Conservation (phyloP, 345 rosid species). For the Eucalyptus guilfoylei region DNA sequence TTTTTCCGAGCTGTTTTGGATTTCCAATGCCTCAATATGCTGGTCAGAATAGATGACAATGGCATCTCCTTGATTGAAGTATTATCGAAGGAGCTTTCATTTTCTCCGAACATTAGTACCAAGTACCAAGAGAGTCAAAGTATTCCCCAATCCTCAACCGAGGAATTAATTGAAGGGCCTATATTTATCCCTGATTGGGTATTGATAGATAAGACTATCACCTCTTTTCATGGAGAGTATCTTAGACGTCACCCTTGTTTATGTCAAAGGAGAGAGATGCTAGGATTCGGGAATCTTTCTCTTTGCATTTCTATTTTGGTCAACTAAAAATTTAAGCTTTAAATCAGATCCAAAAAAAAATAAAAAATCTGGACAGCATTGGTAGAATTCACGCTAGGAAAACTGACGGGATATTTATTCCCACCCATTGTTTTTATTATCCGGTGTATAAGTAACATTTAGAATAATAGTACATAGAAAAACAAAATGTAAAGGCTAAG, state of each 20-base stretch:
- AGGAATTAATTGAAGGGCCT: neutral
- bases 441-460: neutral
- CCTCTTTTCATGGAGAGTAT: neutral
- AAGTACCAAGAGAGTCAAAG: neutral
- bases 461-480: neutral
- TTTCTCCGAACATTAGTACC: neutral
- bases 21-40: neutral
- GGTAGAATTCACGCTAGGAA: neutral
- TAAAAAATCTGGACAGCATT: neutral
- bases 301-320: neutral
- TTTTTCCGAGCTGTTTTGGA: neutral
- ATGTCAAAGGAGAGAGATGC: neutral
- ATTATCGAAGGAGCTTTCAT: neutral
- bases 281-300: neutral
- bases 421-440: neutral
- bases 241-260: neutral
- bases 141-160: neutral
- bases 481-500: neutral
- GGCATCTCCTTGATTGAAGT: neutral
- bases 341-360: neutral
- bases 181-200: neutral
- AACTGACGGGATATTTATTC: neutral
- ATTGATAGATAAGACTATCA: neutral
- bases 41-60: neutral
- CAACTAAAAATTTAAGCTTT: neutral